A percentile compares a stretch with the other conserved stretches of the same genome.
phyloP scores from a whole-genome alignment of 768 basidiomycete species.

The Chlorophyllum brunneum region DNA sequence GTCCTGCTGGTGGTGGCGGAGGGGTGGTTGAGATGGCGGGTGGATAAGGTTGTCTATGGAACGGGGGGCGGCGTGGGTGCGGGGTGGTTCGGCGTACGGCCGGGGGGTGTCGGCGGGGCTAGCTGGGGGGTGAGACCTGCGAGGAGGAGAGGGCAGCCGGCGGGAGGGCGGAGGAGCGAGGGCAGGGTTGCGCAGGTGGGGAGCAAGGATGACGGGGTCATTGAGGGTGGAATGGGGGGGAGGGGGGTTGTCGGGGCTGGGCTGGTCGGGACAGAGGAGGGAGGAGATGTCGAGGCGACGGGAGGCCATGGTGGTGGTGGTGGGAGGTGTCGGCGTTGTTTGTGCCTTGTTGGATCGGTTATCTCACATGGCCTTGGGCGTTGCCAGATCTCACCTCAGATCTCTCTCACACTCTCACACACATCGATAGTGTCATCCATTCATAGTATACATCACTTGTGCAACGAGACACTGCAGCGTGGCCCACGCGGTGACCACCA shows the following conservation, averaged over 20 bases:
- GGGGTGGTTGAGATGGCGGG: slow-evolving; percentile 11
- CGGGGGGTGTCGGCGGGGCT: neutral
- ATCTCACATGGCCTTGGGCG: slow-evolving; percentile 12
- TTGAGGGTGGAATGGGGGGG: neutral
- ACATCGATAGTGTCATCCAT: slow-evolving; percentile 8
- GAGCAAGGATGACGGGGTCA: slow-evolving; percentile 20
- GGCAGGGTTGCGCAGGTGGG: slow-evolving; percentile 19
- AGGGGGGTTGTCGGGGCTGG: slow-evolving; percentile 6
- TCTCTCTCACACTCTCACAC: slow-evolving; percentile 3
- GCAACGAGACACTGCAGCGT: slow-evolving; percentile 90
- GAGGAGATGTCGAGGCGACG: slow-evolving; percentile 75
- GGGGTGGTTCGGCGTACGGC: neutral
- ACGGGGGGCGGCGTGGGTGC: slow-evolving; percentile 8
- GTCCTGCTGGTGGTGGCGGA: slow-evolving; percentile 3
- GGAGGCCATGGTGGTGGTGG: slow-evolving; percentile 45
- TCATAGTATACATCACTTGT: slow-evolving; percentile 35
- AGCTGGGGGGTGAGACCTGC: no score
- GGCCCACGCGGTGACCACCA: slow-evolving; percentile 66
- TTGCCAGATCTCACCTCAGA: slow-evolving; percentile 6
- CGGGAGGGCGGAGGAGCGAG: neutral
- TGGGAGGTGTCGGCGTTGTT: slow-evolving; percentile 17
- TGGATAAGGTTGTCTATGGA: slow-evolving; percentile 15
- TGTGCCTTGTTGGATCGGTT: slow-evolving; percentile 14
- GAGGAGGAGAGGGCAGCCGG: slow-evolving; percentile 6
- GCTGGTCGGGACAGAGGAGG: slow-evolving; percentile 52